phyloP scores from a whole-genome alignment of 108 stramenopile genomes.

The Skeletonema marinoi region DNA sequence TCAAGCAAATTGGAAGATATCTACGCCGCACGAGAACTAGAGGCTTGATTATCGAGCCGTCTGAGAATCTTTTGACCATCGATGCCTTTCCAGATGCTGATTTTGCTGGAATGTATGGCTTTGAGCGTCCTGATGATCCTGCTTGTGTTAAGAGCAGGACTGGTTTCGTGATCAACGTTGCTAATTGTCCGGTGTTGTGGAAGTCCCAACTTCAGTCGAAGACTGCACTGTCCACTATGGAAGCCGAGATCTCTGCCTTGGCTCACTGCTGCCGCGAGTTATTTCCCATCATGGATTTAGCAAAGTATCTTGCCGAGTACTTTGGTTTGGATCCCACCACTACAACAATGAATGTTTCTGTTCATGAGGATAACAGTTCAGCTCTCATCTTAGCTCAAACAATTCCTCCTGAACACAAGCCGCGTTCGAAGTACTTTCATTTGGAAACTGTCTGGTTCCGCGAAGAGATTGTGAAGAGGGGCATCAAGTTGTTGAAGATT shows the following conservation, averaged over 20 bases:
- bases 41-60: conserved; percentile 37
- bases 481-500: conserved; percentile 22
- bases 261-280: conserved; percentile 33
- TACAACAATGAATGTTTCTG: neutral
- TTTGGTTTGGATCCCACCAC: neutral
- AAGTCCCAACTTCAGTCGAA: no score
- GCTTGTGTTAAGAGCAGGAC: no score
- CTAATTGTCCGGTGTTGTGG: no score
- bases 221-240: conserved; percentile 51
- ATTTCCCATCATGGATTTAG: conserved; percentile 33
- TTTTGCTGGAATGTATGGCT: conserved; percentile 51
- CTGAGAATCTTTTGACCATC: conserved; percentile 3
- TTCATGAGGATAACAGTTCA: conserved; percentile 59
- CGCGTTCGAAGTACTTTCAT: conserved; percentile 44
- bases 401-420: conserved; percentile 20
- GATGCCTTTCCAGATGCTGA: conserved; percentile 53
- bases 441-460: conserved; percentile 50
- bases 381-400: conserved; percentile 36
- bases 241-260: conserved; percentile 55
- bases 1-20: conserved; percentile 46
- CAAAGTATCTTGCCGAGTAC: no score
- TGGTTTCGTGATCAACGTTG: no score
- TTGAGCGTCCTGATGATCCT: conserved; percentile 43
- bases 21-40: conserved; percentile 25
- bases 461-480: conserved; percentile 2